A percentile compares a stretch with the other conserved stretches of the same genome.
Conservation (phyloP, 108 stramenopile species). For the Cyclotella baltica region DNA sequence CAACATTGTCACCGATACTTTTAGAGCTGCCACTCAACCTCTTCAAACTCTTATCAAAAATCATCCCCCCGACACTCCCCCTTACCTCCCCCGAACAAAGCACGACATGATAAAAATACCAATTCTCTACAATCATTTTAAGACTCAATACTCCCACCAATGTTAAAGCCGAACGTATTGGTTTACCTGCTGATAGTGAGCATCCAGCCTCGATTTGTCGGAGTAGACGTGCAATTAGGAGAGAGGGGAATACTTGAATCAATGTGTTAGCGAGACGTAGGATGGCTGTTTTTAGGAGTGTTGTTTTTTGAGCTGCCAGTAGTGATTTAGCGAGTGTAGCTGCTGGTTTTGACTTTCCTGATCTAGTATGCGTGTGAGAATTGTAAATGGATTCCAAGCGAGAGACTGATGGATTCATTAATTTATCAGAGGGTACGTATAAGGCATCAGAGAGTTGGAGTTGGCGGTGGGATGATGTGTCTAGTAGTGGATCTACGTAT, state of each 20-base stretch:
- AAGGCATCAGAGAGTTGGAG: conserved; percentile 72
- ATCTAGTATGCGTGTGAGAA: not conserved
- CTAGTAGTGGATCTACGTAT: conserved; percentile 66
- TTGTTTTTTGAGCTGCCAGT: not conserved
- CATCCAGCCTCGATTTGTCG: conserved; percentile 71
- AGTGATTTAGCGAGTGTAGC: not conserved
- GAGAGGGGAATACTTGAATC: conserved; percentile 77
- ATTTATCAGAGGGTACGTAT: conserved; percentile 33
- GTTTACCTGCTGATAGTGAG: conserved; percentile 39
- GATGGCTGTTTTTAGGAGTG: conserved; percentile 46
- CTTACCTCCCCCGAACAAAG: no score
- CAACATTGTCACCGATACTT: no score
- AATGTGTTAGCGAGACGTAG: conserved; percentile 73
- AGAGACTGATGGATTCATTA: conserved; percentile 54
- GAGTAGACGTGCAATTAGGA: conserved; percentile 74
- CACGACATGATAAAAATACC: no score
- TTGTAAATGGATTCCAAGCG: not conserved
- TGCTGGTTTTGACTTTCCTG: not conserved
- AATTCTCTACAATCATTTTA: no score
- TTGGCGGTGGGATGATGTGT: conserved; percentile 56
- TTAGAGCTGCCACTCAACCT: no score
- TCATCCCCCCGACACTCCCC: no score
- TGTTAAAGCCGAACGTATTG: conserved; percentile 56
- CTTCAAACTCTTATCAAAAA: no score
- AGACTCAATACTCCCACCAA: conserved; percentile 21